A percentile compares a stretch with the other conserved stretches of the same genome.
Conservation (phyloP, 2,329 filamentous ascomycete species). For the Scytalidium lignicola region DNA sequence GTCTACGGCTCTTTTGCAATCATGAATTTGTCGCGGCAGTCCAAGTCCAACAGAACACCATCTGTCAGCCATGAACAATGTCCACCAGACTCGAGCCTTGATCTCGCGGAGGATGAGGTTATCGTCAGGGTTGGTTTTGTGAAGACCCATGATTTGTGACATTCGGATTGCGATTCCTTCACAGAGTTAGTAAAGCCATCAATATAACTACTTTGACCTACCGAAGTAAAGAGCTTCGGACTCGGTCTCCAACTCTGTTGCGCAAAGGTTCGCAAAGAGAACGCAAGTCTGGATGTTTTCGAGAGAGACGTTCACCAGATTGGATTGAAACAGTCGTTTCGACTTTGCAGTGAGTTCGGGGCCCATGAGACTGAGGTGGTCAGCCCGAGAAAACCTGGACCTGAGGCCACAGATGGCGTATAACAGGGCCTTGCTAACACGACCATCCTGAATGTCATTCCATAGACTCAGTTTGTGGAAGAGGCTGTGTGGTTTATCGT, state of each 20-base stretch:
- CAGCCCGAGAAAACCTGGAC: conserved; percentile 4
- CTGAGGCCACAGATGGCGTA: conserved; percentile 5
- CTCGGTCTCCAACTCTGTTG: conserved; percentile 18
- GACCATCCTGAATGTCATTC: conserved; percentile 1
- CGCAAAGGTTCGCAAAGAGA: conserved; percentile 25
- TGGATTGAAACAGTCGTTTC: conserved; percentile 15
- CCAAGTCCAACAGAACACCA: conserved; percentile 28
- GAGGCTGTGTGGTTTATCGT: conserved; percentile 22
- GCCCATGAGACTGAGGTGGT: conserved; percentile 3
- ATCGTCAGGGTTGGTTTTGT: conserved; percentile 1
- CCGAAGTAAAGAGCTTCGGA: conserved; percentile 28
- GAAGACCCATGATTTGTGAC: conserved; percentile 7
- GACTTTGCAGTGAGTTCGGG: conserved; percentile 8
- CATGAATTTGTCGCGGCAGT: conserved; percentile 25
- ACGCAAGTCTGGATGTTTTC: conserved; percentile 30
- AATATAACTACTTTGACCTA: too few species aligned
- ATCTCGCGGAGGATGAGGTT: conserved; percentile 19
- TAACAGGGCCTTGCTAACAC: conserved; percentile 4
- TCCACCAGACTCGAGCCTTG: conserved; percentile 27
- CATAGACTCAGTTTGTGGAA: conserved; percentile 18
- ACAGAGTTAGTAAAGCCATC: not conserved
- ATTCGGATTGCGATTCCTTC: conserved; percentile 6
- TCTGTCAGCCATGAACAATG: conserved; percentile 27
- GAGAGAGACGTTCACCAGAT: conserved; percentile 20
- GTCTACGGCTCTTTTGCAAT: conserved; percentile 2